Conservation (phyloP, 768 basidiomycete genomes). For the Epithele typhae region DNA sequence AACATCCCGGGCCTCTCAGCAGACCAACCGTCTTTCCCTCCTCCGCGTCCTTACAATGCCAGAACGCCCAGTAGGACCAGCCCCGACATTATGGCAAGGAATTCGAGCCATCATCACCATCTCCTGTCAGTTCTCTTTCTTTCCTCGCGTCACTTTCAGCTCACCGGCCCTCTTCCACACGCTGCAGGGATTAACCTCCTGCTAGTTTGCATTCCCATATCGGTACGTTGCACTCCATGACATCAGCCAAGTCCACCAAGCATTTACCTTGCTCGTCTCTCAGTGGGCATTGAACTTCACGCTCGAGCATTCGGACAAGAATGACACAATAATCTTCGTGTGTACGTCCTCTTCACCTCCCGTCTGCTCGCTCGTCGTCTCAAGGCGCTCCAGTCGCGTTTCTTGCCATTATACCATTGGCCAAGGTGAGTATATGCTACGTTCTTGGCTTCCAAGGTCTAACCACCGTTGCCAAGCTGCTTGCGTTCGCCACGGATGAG, state of each 20-base stretch:
- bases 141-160: too few species aligned
- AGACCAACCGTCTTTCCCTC: not conserved
- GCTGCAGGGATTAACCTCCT: constrained; percentile 64
- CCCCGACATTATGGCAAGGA: constrained; percentile 45
- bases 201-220: constrained; percentile 66
- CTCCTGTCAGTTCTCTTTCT: constrained; percentile 49
- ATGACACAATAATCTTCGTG: constrained; percentile 64
- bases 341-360: constrained; percentile 43
- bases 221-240: constrained; percentile 32
- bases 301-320: constrained; percentile 33
- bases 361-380: not conserved
- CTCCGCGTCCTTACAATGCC: constrained; percentile 12
- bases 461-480: constrained; percentile 38
- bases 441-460: not conserved
- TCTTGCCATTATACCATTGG: constrained; percentile 79
- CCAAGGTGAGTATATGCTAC: constrained; percentile 48
- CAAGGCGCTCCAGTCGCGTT: constrained; percentile 52
- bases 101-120: constrained; percentile 48
- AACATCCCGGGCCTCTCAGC: constrained; percentile 5
- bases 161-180: constrained; percentile 1
- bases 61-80: constrained; percentile 28
- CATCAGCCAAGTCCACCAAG: not conserved
- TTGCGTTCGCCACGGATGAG: constrained; percentile 85
- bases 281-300: constrained; percentile 76
- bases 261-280: not conserved